Conservation (phyloP, 179 eudicot species). For the Drosera spatulata region DNA sequence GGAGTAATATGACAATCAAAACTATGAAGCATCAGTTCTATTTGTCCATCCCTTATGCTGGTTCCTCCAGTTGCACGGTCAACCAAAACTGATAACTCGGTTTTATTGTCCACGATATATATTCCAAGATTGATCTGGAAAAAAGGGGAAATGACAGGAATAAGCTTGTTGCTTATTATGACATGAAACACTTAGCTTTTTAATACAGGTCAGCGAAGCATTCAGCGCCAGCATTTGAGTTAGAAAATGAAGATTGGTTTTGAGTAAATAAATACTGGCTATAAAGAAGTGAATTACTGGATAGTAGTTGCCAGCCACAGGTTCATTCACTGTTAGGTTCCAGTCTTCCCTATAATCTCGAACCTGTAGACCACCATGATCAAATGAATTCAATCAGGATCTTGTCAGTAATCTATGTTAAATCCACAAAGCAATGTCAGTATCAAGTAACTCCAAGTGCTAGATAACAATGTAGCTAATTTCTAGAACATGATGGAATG, state of each 20-base stretch:
- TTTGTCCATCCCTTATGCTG: slow-evolving; percentile 74
- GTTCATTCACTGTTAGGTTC: slow-evolving; percentile 62
- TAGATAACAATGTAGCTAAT: not conserved
- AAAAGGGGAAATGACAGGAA: not conserved
- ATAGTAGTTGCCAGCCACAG: slow-evolving; percentile 87
- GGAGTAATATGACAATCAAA: slow-evolving; percentile 15
- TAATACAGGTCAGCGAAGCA: too few relatives aligned
- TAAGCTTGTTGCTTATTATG: not conserved
- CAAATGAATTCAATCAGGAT: not conserved
- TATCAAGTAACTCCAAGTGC: not conserved
- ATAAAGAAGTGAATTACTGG: slow-evolving; percentile 36
- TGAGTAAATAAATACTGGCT: not conserved
- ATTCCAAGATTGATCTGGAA: slow-evolving; percentile 83
- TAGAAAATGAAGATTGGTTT: not conserved
- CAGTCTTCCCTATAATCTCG: slow-evolving; percentile 71
- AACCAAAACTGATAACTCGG: slow-evolving; percentile 81
- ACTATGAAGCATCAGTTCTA: slow-evolving; percentile 95
- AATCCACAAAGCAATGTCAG: not conserved
- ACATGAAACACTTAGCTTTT: too few relatives aligned
- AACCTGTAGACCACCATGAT: slow-evolving; percentile 31
- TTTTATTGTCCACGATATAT: slow-evolving; percentile 35
- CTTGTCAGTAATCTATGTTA: not conserved
- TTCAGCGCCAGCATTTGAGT: too few relatives aligned
- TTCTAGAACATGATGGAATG: too few relatives aligned
- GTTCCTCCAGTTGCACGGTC: slow-evolving; percentile 92